phyloP scores from a whole-genome alignment of 2,329 filamentous ascomycete genomes.

The Clonostachys solani region DNA sequence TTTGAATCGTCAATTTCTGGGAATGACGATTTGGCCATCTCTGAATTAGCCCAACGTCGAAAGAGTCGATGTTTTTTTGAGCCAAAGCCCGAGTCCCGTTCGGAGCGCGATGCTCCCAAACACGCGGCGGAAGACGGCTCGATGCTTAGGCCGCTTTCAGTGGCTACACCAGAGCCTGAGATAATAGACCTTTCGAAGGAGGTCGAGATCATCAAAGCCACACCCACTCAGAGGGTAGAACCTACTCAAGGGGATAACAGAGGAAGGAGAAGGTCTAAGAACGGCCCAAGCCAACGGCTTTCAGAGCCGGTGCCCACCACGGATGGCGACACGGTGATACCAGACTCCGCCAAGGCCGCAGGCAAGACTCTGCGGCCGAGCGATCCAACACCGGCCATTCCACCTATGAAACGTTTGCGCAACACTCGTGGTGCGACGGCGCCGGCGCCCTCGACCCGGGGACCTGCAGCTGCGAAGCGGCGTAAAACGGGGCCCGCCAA shows the following conservation, averaged over 20 bases:
- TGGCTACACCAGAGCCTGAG: no score
- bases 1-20: no score
- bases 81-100: neutral
- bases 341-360: slow-evolving; percentile 13
- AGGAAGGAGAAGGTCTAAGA: no score
- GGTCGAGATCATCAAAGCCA: slow-evolving; percentile 16
- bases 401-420: no score
- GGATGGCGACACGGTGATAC: slow-evolving; percentile 17
- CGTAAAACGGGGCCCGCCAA: slow-evolving; percentile 40
- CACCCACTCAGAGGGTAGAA: slow-evolving; percentile 6
- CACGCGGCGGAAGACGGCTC: no score
- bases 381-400: slow-evolving; percentile 19
- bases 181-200: no score
- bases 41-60: slow-evolving; percentile 10
- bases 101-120: no score
- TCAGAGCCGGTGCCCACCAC: no score
- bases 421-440: slow-evolving; percentile 4
- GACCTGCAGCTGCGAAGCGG: slow-evolving; percentile 27
- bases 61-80: neutral
- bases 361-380: slow-evolving; percentile 13
- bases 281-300: no score
- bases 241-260: no score
- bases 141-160: no score
- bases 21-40: slow-evolving; percentile 2
- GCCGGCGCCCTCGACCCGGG: slow-evolving; percentile 14